Base-by-base conservation (phyloP, 768 basidiomycete species). In the Rhodotorula toruloides region DNA sequence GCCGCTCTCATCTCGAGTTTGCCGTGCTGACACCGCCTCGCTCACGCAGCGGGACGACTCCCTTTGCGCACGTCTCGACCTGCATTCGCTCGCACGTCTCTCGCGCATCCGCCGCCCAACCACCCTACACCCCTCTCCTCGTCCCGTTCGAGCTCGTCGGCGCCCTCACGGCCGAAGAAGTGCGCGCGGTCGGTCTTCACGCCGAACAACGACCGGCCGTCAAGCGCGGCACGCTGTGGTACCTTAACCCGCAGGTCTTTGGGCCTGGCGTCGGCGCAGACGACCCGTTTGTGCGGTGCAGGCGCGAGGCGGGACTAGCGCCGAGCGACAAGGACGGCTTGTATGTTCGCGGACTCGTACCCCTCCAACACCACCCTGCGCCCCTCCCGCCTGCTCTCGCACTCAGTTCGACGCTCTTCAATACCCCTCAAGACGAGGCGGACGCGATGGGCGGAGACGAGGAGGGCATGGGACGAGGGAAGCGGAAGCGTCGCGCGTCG, bases 211-310 rank as follows among this genome's bases (percentile, higher is more conserved):
- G 67, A 14, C 72, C 74, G 12, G 72, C 72, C 36, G 71, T 75
- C 58, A 75, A 75, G 60, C 67, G 74, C 32, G 74, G 74, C 42
- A 72, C 73, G 22, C 54, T 75, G 61, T 75, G 74, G 74, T 75
- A 74, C 63, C 65, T 75, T 37, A 63, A 73, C 40, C 67, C 68
- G 37, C 54, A 53, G 29, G 72, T 69, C 19, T 52, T 69, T 19
- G 72, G 72, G n/a, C 34, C 50, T 8, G 66, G 63, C 17, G 17
- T 59, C 6, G 66, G 66, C 3, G 46, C 53, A 6, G 66, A 65
- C 21, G 71, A 65, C 44, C 66, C 65, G 9, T 67, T 71, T 31
- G 59, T 65, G 17, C 63, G 70, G 0, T 71, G 70, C 47, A 55
- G 65, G 2, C 37, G 54, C 10, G 65, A 67, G 47, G 66, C 54